Evolutionary conservation across 192 early-diverging fungal species (phyloP), one percentile per base, ranked within the genome.

Genomic region (Linnemannia schmuckeri): DNA sequence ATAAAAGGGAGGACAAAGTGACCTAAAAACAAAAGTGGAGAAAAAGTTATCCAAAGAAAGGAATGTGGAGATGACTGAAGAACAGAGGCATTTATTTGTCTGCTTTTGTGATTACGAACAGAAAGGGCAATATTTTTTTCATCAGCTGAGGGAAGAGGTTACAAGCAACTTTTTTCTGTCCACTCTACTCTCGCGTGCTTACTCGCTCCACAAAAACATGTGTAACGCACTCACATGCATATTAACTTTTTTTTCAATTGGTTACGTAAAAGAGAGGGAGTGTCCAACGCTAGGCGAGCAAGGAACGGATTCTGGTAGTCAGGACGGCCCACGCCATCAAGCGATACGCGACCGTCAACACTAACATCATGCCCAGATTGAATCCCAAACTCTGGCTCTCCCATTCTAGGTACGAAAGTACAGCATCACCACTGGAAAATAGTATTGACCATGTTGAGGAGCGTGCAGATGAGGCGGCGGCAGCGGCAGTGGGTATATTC

Each of bases 251-350:
- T 55, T 6, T 6, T 0, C 4, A 20, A 55, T 5, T 55, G 18
- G 6, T n/a, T n/a, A n/a, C n/a, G 18, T 7, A 6, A 61, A 10
- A 7, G 30, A 61, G 9, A 30, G n/a, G 24, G n/a, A 15, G 27
- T 3, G 4, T 15, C 15, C 15, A 8, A 27, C 6, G 13, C 61
- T 33, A 66, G 27, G 61, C 61, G 27, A 66, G 27, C 44, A 73
- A 30, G 44, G 38, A 73, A 1, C 42, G 24, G 8, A 66, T 52
- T 33, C 66, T 68, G 18, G 44, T 42, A 6, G 52, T 33, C 33
- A 76, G 41, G 4, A 54, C 63, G 22, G n/a, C 69, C 80, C 80
- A 82, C 1, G 80, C 74, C 74, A 82, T 0, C 46, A 76, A 8
- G 6, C 74, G 42, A 66, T 82, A 82, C 24, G 54, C 40, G 18